Percentiles rank a stretch among this genome's conserved stretches.
phyloP scores from a whole-genome alignment of 2,329 filamentous ascomycete genomes.

The Lachnellula cervina region DNA sequence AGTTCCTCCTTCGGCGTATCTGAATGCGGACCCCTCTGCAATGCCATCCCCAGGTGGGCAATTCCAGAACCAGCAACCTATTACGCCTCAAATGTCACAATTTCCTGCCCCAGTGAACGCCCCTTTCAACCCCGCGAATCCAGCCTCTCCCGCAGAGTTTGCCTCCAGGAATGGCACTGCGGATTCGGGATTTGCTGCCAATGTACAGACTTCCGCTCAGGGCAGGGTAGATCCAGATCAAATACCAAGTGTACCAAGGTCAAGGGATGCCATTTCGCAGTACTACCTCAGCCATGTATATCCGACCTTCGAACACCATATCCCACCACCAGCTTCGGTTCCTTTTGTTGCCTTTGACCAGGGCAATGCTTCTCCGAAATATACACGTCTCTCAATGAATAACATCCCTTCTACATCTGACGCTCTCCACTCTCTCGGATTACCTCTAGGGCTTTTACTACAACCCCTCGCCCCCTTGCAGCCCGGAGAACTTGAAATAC shows the following conservation, averaged over 20 bases:
- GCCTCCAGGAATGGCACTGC: slow-evolving; percentile 38
- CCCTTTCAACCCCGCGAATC: slow-evolving; percentile 43
- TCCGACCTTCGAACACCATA: slow-evolving; percentile 89
- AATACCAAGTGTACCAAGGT: slow-evolving; percentile 82
- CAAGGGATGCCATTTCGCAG: slow-evolving; percentile 75
- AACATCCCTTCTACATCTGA: slow-evolving; percentile 84
- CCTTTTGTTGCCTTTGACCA: slow-evolving; percentile 95
- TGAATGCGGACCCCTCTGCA: slow-evolving; percentile 49
- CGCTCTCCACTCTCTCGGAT: slow-evolving; percentile 69
- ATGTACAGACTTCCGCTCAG: slow-evolving; percentile 58
- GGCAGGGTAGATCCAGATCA: slow-evolving; percentile 83
- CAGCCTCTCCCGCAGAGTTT: slow-evolving; percentile 42
- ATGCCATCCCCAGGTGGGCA: slow-evolving; percentile 40
- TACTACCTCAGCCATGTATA: slow-evolving; percentile 86
- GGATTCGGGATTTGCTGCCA: slow-evolving; percentile 35
- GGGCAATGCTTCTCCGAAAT: slow-evolving; percentile 93
- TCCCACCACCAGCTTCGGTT: slow-evolving; percentile 81
- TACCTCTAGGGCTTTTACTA: slow-evolving; percentile 82
- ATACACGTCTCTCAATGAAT: slow-evolving; percentile 85
- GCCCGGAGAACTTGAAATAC: slow-evolving; percentile 79
- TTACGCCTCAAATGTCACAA: slow-evolving; percentile 46
- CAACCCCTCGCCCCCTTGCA: slow-evolving; percentile 83
- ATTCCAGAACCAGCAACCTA: slow-evolving; percentile 40
- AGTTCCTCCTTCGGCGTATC: slow-evolving; percentile 50
- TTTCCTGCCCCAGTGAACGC: slow-evolving; percentile 57